Conservation (phyloP, 164 flowering plant species). For the Euptelea pleiosperma region DNA sequence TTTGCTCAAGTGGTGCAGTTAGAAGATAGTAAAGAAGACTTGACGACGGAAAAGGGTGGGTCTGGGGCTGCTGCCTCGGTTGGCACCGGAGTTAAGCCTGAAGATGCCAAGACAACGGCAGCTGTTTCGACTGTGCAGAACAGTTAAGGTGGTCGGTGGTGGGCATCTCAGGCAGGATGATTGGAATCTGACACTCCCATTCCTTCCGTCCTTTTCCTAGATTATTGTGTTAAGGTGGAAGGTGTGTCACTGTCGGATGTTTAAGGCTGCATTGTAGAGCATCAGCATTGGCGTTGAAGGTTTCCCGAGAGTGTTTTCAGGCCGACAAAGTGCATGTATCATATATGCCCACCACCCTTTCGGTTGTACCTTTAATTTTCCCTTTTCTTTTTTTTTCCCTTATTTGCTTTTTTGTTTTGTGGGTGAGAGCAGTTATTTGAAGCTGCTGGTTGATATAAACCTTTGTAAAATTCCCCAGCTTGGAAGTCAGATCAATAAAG, state of each 20-base stretch:
- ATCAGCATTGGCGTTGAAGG: background rate
- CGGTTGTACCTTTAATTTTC: slow-evolving; percentile 18
- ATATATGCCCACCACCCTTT: slow-evolving; percentile 18
- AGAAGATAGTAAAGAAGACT: slow-evolving; percentile 44
- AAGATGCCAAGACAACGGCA: slow-evolving; percentile 21
- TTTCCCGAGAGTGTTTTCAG: background rate
- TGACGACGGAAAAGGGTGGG: slow-evolving; percentile 22
- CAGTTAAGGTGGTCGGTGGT: slow-evolving; percentile 17
- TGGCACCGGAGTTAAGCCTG: slow-evolving; percentile 24
- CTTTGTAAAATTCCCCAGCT: slow-evolving; percentile 8
- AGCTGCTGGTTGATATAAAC: slow-evolving; percentile 15
- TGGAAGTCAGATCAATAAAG: slow-evolving; percentile 15
- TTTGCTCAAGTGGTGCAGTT: slow-evolving; percentile 56
- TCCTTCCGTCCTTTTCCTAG: background rate
- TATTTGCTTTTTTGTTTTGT: background rate
- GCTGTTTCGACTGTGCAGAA: slow-evolving; percentile 22
- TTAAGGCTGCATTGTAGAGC: slow-evolving; percentile 13
- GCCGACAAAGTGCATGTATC: slow-evolving; percentile 27
- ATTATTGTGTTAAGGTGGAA: slow-evolving; percentile 10
- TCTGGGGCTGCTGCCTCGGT: slow-evolving; percentile 23
- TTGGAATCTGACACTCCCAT: slow-evolving; percentile 12
- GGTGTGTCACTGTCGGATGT: slow-evolving; percentile 8
- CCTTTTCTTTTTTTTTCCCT: background rate
- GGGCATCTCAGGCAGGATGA: slow-evolving; percentile 1
- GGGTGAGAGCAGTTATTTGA: slow-evolving; percentile 18